Percentiles rank a stretch among this genome's conserved stretches.
phyloP scores from a whole-genome alignment of 345 rosid genomes.

The Angophora floribunda region DNA sequence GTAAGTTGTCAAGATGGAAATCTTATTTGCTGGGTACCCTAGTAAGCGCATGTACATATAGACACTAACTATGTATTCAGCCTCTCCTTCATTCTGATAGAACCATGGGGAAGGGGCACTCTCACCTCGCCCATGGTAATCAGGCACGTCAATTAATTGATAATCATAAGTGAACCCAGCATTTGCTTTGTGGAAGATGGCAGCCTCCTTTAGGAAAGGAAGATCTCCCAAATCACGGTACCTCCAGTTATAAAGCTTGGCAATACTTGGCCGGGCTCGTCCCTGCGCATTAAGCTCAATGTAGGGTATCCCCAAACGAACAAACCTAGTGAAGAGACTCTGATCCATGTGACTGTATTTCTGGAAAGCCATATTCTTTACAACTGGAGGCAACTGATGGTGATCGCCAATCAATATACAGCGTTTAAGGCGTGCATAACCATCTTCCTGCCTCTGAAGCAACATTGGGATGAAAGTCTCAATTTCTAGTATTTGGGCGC shows the following conservation, averaged over 20 bases:
- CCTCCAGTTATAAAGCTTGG: slow-evolving; percentile 95
- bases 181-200: slow-evolving; percentile 73
- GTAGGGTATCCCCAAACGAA: slow-evolving; percentile 94
- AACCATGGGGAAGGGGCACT: slow-evolving; percentile 97
- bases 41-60: slow-evolving; percentile 93
- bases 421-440: slow-evolving; percentile 92
- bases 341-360: slow-evolving; percentile 99
- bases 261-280: slow-evolving; percentile 96
- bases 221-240: slow-evolving; percentile 96
- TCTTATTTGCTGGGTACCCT: slow-evolving; percentile 92
- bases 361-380: slow-evolving; percentile 99
- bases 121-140: slow-evolving; percentile 88
- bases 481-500: slow-evolving; percentile 97
- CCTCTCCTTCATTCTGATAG: slow-evolving; percentile 97
- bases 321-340: slow-evolving; percentile 96
- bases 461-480: slow-evolving; percentile 99
- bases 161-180: slow-evolving; percentile 90
- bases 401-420: slow-evolving; percentile 98
- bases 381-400: slow-evolving; percentile 99
- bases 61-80: slow-evolving; percentile 93
- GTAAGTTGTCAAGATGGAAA: slow-evolving; percentile 94
- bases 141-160: slow-evolving; percentile 89
- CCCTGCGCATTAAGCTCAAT: slow-evolving; percentile 99
- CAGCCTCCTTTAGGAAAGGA: slow-evolving; percentile 59
- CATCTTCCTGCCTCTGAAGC: slow-evolving; percentile 99